Evolutionary conservation across 1,284 basidiomycete species (phyloP), one percentile per base, ranked within the genome.

Genomic region (Porogramme epimiltina): DNA sequence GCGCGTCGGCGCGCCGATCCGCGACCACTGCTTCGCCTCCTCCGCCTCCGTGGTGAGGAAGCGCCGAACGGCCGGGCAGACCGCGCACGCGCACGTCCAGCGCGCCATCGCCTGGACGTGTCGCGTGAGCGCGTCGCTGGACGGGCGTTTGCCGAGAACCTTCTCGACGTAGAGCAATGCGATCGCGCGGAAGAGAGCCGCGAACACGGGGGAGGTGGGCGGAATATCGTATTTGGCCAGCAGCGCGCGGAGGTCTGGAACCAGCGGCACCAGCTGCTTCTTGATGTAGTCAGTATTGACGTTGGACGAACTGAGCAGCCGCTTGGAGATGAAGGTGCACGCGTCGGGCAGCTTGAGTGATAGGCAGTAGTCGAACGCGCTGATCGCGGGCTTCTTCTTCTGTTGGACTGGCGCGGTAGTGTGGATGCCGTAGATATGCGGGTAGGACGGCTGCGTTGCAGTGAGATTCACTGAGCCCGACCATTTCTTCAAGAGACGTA

Each of bases 1-100:
- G n/a, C 40, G 26, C 13, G 18, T 31, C 1, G 38, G 28, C 2
- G 31, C 47, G 10, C 54, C 54, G 34, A 55, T 48, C 2, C 39
- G 26, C 3, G 15, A 20, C 38, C 23, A 52, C 8, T n/a, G 36
- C 23, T 22, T 31, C 28, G 38, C 31, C 2, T 24, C 11, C 34
- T 48, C 54, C 15, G 46, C 38, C 28, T 52, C 34, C 19, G 38
- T n/a, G n/a, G 23, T 23, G 16, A 52, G 34, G 40, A 55, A 52
- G 11, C 4, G 23, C 2, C 46, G 39, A 9, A 55, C 43, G 1
- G 0, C 3, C 10, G 25, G 15, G 34, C 54, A 55, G 20, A 8
- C 13, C 5, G n/a, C 18, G 34, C 47, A 52, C 15, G 40, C 15
- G 40, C 54, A 55, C 2, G 25, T 42, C 47, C 50, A 55, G 8